Evolutionary conservation across 2,329 filamentous ascomycete species (phyloP).

Genomic region (Amphichorda felina): DNA sequence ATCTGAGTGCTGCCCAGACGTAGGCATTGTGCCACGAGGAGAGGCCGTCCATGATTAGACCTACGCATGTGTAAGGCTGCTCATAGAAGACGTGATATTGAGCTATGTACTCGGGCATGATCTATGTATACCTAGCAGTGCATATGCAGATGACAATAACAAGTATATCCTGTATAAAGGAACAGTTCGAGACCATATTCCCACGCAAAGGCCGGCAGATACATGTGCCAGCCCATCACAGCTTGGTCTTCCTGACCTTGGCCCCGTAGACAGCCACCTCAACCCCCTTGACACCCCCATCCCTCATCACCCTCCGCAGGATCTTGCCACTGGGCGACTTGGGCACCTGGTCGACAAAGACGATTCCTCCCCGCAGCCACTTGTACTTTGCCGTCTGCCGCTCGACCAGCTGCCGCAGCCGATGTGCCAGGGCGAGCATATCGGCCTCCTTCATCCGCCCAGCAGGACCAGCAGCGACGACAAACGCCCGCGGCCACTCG

Average conservation of each 20-base stretch:
- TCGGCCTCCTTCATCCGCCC: constrained; percentile 6
- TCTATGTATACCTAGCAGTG: too few relatives aligned
- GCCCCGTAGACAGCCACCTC: constrained; percentile 18
- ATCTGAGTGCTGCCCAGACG: too few relatives aligned
- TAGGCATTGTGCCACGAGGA: too few relatives aligned
- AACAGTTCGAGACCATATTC: too few relatives aligned
- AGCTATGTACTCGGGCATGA: too few relatives aligned
- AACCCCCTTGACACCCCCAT: constrained; percentile 23
- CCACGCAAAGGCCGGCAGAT: too few relatives aligned
- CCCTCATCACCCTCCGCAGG: constrained; percentile 28
- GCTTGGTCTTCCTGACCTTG: constrained; percentile 1
- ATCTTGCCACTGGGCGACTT: constrained; percentile 52
- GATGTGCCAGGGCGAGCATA: constrained; percentile 32
- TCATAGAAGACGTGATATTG: too few relatives aligned
- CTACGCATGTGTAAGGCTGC: too few relatives aligned
- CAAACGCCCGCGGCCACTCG: constrained; percentile 51
- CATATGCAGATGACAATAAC: too few relatives aligned
- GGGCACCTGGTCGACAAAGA: constrained; percentile 57
- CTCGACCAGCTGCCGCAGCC: constrained; percentile 46
- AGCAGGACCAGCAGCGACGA: constrained; percentile 30
- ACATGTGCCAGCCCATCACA: too few relatives aligned
- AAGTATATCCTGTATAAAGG: too few relatives aligned
- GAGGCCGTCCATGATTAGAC: too few relatives aligned
- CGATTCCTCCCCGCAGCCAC: constrained; percentile 57
- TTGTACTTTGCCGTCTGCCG: constrained; percentile 52